Percentiles rank a stretch among this genome's conserved stretches.
Conservation (phyloP, 164 flowering plant species). For the Tinospora cordifolia region DNA sequence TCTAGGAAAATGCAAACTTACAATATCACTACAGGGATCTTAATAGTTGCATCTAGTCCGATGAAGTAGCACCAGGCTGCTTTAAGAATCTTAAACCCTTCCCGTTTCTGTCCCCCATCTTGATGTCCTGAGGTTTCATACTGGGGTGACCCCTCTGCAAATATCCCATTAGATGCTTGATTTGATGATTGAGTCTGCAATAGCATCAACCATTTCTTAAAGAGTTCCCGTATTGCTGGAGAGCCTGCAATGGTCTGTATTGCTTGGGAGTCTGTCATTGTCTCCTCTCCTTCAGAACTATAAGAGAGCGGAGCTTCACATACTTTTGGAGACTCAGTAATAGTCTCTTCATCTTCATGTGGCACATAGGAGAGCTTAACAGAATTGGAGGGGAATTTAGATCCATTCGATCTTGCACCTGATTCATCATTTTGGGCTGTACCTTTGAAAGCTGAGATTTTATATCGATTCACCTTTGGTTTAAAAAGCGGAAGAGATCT, state of each 20-base stretch:
- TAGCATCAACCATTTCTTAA: slow-evolving; percentile 63
- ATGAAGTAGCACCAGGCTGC: slow-evolving; percentile 40
- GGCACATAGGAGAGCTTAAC: slow-evolving; percentile 42
- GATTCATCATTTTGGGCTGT: slow-evolving; percentile 45
- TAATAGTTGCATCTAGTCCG: slow-evolving; percentile 55
- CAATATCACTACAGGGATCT: slow-evolving; percentile 63
- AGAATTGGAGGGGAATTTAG: slow-evolving; percentile 39
- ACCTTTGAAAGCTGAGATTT: slow-evolving; percentile 60
- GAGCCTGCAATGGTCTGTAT: slow-evolving; percentile 38
- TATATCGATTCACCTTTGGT: slow-evolving; percentile 34
- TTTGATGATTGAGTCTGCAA: slow-evolving; percentile 42
- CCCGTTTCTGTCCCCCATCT: slow-evolving; percentile 21
- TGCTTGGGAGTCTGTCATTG: slow-evolving; percentile 36
- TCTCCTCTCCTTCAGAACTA: slow-evolving; percentile 30
- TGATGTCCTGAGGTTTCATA: slow-evolving; percentile 23
- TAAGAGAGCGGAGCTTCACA: slow-evolving; percentile 36
- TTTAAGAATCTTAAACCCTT: slow-evolving; percentile 31
- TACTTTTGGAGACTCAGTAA: slow-evolving; percentile 24
- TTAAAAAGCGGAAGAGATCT: slow-evolving; percentile 24
- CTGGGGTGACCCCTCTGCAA: slow-evolving; percentile 28
- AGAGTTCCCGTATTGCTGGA: slow-evolving; percentile 43
- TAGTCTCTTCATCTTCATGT: slow-evolving; percentile 40
- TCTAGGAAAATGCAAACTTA: slow-evolving; percentile 31
- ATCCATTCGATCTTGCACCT: slow-evolving; percentile 32
- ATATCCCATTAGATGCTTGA: slow-evolving; percentile 29